Percentiles rank a stretch among this genome's conserved stretches.
These are phyloP conservation scores for Saccharum officinarum DNA, from an alignment of 176 grass and related monocot genomes.

Conservation along the genomic window DNA sequence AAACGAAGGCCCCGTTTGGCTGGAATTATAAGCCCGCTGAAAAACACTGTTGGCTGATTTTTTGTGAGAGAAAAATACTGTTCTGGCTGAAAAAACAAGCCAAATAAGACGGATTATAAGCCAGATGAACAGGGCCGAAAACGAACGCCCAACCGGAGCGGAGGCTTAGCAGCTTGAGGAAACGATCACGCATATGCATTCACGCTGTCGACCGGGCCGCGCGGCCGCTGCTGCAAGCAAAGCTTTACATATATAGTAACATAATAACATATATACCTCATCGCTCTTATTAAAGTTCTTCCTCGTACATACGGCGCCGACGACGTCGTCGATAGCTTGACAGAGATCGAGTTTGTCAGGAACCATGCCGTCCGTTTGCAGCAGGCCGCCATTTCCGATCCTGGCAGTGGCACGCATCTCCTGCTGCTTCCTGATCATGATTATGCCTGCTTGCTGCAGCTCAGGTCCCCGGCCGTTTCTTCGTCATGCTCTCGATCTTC, in stretches of 20 bases:
- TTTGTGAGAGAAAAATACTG: no score
- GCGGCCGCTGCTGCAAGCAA: no score
- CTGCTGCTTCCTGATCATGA: not conserved
- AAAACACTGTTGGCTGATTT: no score
- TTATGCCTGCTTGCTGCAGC: not conserved
- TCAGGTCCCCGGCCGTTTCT: constrained; percentile 4
- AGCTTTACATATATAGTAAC: no score
- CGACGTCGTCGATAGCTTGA: not conserved
- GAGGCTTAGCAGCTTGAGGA: not conserved
- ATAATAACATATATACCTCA: no score
- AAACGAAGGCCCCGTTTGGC: no score
- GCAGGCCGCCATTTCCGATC: not conserved
- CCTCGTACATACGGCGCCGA: not conserved
- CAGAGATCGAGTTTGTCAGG: not conserved
- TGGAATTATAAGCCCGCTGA: no score
- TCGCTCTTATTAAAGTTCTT: not conserved
- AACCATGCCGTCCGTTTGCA: constrained; percentile 3
- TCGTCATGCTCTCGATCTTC: not conserved
- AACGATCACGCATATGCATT: not conserved
- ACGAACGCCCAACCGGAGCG: not conserved
- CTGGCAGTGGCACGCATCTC: not conserved
- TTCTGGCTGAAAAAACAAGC: no score
- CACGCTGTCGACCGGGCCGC: no score
- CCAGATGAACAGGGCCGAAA: no score
- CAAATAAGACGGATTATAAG: no score